Evolutionary conservation across 805 yeast genomes (phyloP).

Genomic region (Metschnikowia proteae): DNA sequence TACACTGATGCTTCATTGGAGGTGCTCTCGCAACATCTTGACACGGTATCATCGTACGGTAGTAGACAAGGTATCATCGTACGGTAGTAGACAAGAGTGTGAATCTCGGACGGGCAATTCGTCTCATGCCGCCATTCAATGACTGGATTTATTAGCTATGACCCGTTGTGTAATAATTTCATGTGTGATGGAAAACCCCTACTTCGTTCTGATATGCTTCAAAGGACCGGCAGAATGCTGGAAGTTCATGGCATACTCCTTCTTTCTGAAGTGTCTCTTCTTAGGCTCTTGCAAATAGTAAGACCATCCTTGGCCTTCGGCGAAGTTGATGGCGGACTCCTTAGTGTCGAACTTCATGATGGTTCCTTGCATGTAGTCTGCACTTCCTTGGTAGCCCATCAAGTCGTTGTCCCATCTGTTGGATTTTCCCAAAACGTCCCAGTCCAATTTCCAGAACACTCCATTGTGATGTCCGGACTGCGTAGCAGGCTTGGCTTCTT

Average conservation of each 20-base stretch:
- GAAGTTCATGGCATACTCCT: constrained; percentile 72
- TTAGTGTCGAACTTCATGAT: constrained; percentile 67
- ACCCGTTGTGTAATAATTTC: not conserved
- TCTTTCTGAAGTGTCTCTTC: constrained; percentile 65
- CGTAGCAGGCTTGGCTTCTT: constrained; percentile 76
- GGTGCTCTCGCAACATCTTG: too few species aligned
- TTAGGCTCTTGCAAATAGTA: constrained; percentile 81
- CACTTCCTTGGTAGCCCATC: constrained; percentile 78
- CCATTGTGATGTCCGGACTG: constrained; percentile 64
- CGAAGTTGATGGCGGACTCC: constrained; percentile 76
- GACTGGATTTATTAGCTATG: constrained; percentile 2
- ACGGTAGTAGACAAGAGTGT: too few species aligned
- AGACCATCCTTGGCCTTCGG: constrained; percentile 82
- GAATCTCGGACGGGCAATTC: too few species aligned
- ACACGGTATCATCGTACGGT: too few species aligned
- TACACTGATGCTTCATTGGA: too few species aligned
- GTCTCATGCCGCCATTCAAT: not conserved
- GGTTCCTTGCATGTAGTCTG: constrained; percentile 81
- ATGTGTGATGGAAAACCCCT: constrained; percentile 14
- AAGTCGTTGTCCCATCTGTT: constrained; percentile 88
- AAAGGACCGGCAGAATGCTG: constrained; percentile 64
- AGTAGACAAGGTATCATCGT: too few species aligned
- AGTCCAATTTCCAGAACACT: constrained; percentile 69
- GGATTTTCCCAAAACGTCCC: constrained; percentile 75
- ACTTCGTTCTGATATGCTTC: constrained; percentile 80